Conservation (phyloP, 331 rosid species). For the Rhamnella rubrinervis region DNA sequence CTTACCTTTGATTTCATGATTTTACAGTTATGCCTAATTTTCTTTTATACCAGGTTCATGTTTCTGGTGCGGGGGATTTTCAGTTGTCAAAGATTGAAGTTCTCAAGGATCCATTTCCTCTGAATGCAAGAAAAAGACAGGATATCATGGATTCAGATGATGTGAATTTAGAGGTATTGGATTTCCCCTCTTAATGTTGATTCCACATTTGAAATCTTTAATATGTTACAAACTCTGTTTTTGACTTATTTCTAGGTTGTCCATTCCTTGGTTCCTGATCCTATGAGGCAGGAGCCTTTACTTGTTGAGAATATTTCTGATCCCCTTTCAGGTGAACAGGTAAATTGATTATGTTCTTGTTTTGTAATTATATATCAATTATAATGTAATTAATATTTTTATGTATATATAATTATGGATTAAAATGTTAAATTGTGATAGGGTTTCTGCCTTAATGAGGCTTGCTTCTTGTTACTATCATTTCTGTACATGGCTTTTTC, state of each 20-base stretch:
- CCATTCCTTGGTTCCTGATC: constrained; percentile 60
- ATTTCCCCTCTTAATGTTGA: not conserved
- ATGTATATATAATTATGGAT: not conserved
- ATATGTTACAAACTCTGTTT: not conserved
- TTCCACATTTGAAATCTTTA: not conserved
- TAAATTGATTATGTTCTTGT: constrained; percentile 24
- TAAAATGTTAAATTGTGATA: not conserved
- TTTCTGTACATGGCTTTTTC: not conserved
- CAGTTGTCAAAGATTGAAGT: constrained; percentile 71
- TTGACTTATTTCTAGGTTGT: constrained; percentile 45
- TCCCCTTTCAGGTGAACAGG: constrained; percentile 97
- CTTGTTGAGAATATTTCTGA: constrained; percentile 77
- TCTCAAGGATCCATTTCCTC: constrained; percentile 78
- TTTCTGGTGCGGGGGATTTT: constrained; percentile 95
- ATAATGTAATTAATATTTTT: too few relatives aligned
- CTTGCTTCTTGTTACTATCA: not conserved
- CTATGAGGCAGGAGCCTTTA: constrained; percentile 67
- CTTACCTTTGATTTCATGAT: constrained; percentile 26
- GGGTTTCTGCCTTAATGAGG: not conserved
- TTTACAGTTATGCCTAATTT: constrained; percentile 29
- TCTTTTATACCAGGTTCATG: constrained; percentile 68
- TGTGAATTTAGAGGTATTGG: constrained; percentile 52
- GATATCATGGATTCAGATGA: constrained; percentile 80
- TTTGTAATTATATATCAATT: constrained; percentile 5
- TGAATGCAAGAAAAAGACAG: constrained; percentile 61